Conservation (phyloP, 73 alveolate species). For the Stentor coeruleus region DNA sequence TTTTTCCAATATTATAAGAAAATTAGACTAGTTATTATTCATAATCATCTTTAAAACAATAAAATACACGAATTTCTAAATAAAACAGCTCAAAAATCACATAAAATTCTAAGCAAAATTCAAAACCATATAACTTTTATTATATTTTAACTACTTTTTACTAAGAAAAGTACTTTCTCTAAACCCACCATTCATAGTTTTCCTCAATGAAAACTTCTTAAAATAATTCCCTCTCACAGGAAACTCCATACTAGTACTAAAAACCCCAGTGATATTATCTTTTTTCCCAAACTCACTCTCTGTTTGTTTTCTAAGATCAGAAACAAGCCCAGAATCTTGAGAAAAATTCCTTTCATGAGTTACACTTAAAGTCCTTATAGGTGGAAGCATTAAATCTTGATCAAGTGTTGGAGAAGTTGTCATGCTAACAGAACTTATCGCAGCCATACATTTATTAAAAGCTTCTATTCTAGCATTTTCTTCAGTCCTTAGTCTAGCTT, state of each 20-base stretch:
- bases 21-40: too few species aligned
- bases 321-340: background rate
- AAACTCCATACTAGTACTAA: too few species aligned
- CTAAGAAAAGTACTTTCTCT: background rate
- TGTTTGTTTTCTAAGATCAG: background rate
- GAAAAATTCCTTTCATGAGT: background rate
- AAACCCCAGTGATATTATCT: background rate
- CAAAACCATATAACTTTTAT: too few species aligned
- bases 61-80: too few species aligned
- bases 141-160: too few species aligned
- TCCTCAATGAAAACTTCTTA: background rate
- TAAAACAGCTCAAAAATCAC: too few species aligned
- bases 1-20: too few species aligned
- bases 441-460: background rate
- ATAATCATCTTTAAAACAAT: too few species aligned
- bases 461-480: background rate
- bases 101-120: too few species aligned
- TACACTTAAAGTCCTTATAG: background rate
- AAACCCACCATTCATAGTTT: background rate
- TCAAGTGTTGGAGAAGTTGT: background rate
- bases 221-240: background rate
- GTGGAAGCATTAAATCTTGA: background rate
- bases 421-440: background rate
- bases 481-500: constrained; percentile 13
- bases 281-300: background rate